Evolutionary conservation across 106 monocot genomes (phyloP), one percentile per base, ranked within the genome.

Genomic region (Platanthera zijinensis): DNA sequence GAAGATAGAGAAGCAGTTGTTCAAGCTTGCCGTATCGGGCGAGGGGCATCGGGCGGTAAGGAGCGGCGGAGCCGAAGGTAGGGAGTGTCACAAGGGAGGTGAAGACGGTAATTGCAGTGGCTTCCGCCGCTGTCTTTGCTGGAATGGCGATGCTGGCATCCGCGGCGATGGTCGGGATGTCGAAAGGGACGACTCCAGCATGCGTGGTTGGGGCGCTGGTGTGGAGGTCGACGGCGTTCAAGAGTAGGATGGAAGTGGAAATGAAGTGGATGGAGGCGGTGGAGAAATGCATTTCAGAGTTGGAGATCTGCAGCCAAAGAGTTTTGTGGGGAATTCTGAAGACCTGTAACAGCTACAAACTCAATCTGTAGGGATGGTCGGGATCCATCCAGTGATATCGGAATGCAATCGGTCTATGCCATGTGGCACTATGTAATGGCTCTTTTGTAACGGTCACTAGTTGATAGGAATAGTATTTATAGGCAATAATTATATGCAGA

Each of bases 1-100:
- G 64, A 80, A 80, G 46, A 72, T 52, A 6, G 93, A 93, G 86
- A 96, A 86, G 83, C 84, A 90, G 73, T 10, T 95, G 13, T 17
- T 57, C 5, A 82, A 69, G 47, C 78, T 95, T 6, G 81, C 77
- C 13, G 15, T 76, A 7, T 14, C 50, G n/a, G 7, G 15, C 88
- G 15, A 69, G 80, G 2, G 56, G 71, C 48, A 71, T 80, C 63
- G 66, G 67, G 17, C 76, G 54, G 32, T 75, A 21, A 0, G 30
- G 12, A 8, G 48, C 5, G 17, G 82, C 32, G 1, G 78, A 76
- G 7, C 69, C 61, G 17, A 86, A 89, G 57, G 13, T 89, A 3
- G 78, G 63, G 8, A 78, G 76, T 46, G 71, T 90, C 32, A 32
- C 32, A 2, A 32, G 2, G 10, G 28, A 66, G 66, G 66, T 66